Conservation (phyloP, 306 rosid species). For the Cotoneaster glaucophyllus region DNA sequence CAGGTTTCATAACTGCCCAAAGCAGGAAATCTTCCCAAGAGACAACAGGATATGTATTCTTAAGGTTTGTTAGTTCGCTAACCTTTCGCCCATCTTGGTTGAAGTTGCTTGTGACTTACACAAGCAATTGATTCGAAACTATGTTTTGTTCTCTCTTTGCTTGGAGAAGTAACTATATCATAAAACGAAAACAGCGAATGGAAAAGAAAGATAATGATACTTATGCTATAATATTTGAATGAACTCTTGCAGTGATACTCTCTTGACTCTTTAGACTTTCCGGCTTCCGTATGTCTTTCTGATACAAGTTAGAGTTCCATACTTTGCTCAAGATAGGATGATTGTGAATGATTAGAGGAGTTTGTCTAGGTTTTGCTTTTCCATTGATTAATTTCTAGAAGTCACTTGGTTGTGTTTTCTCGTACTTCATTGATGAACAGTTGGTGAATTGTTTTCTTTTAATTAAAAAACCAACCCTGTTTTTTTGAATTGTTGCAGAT, state of each 20-base stretch:
- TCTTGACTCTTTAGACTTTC: no score
- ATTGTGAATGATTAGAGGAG: neutral
- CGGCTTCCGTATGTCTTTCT: neutral
- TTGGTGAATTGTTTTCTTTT: constrained; percentile 6
- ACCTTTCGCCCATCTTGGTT: neutral
- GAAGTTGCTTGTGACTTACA: neutral
- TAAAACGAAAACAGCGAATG: neutral
- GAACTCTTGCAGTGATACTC: neutral
- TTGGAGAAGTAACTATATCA: neutral
- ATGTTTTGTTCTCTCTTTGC: neutral
- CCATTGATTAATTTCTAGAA: neutral
- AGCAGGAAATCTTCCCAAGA: constrained; percentile 77
- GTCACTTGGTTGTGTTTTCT: neutral
- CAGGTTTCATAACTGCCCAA: constrained; percentile 84
- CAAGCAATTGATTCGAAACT: neutral
- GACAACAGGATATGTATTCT: constrained; percentile 78
- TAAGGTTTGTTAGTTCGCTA: constrained; percentile 41
- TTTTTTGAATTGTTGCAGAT: constrained; percentile 35
- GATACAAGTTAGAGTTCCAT: neutral
- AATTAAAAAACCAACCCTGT: no score
- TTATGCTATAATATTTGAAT: neutral
- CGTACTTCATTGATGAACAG: constrained; percentile 7
- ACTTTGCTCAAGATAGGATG: neutral
- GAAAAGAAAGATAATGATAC: neutral
- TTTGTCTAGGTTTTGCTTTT: neutral